phyloP scores from a whole-genome alignment of 441 rosid species.

The Mallotus repandus region DNA sequence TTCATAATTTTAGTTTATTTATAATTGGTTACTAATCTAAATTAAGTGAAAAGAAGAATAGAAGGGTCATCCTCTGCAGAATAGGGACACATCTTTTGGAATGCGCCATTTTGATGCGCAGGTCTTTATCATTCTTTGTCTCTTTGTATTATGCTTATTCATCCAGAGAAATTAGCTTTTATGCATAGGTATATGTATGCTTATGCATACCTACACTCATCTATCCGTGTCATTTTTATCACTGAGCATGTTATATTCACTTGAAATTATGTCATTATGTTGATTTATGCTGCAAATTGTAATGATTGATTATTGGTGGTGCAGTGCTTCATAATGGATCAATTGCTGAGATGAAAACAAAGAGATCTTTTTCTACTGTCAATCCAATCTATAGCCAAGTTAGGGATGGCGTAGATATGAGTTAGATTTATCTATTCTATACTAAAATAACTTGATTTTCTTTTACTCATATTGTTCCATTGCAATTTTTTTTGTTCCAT shows the following conservation, averaged over 20 bases:
- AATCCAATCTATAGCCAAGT: conserved; percentile 88
- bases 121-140: conserved; percentile 46
- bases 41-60: too few species aligned
- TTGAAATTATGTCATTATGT: conserved; percentile 14
- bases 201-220: background rate
- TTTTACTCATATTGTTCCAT: conserved; percentile 33
- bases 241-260: background rate
- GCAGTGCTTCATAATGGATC: conserved; percentile 97
- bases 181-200: background rate
- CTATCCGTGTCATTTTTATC: background rate
- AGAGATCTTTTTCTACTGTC: conserved; percentile 86
- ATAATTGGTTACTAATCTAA: too few species aligned
- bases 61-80: too few species aligned
- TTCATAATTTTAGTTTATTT: too few species aligned
- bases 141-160: too few species aligned
- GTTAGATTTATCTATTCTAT: conserved; percentile 52
- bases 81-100: too few species aligned
- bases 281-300: conserved; percentile 24
- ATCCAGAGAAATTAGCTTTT: background rate
- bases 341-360: conserved; percentile 96
- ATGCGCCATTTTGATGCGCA: conserved; percentile 99
- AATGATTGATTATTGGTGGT: conserved; percentile 81
- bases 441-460: conserved; percentile 33
- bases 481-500: too few species aligned
- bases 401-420: conserved; percentile 92